Conservation (phyloP, 169 alveolate species). For the Amoebophrya sp. region DNA sequence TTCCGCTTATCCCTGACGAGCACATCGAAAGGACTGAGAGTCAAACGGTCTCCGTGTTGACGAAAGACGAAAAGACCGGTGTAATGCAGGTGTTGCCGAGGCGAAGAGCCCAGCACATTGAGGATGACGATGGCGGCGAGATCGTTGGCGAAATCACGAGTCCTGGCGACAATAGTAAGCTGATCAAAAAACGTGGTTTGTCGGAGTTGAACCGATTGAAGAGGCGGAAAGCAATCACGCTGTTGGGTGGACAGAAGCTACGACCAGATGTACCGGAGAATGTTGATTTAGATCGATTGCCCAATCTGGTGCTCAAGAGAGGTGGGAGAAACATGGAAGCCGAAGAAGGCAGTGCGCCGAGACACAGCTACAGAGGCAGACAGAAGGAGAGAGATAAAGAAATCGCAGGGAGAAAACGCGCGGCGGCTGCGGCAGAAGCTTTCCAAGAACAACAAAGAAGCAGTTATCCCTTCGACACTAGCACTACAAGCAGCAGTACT, state of each 20-base stretch:
- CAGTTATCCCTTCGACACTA: neutral
- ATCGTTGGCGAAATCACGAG: neutral
- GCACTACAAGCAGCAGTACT: neutral
- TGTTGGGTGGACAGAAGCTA: neutral
- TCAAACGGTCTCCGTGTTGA: neutral
- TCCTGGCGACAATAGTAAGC: neutral
- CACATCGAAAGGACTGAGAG: neutral
- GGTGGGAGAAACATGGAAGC: neutral
- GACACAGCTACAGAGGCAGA: no score
- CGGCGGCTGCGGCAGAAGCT: neutral
- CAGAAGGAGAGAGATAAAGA: no score
- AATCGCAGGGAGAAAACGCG: neutral
- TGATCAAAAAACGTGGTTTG: neutral
- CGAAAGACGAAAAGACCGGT: neutral
- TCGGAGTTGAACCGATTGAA: neutral
- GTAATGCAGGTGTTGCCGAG: neutral
- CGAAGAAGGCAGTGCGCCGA: no score
- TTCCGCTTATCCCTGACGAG: neutral
- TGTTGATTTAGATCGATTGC: neutral
- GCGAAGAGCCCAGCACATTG: neutral
- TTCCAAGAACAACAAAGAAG: neutral
- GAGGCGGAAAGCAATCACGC: neutral
- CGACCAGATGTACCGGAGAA: neutral
- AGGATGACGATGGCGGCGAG: neutral
- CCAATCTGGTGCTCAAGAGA: neutral